A percentile compares a stretch with the other conserved stretches of the same genome.
phyloP scores from a whole-genome alignment of 805 yeast species.

The Sugiyamaella chiloensis region DNA sequence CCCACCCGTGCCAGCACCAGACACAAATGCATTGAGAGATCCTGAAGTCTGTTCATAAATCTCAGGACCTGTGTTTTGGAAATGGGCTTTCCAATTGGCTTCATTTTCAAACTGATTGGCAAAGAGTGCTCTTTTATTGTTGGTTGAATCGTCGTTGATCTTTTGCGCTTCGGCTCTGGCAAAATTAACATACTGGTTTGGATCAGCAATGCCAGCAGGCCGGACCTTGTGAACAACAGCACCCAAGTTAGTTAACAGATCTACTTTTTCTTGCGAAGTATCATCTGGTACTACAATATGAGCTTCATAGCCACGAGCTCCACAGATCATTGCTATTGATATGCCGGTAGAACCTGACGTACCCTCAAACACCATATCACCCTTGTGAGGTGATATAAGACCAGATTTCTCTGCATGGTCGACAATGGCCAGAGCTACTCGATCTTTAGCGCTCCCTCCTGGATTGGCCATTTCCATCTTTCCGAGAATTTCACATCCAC shows the following conservation, averaged over 20 bases:
- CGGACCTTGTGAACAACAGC: slow-evolving; percentile 81
- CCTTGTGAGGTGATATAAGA: slow-evolving; percentile 52
- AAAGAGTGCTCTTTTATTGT: slow-evolving; percentile 61
- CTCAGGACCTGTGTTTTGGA: slow-evolving; percentile 85
- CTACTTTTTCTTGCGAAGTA: slow-evolving; percentile 79
- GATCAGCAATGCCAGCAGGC: slow-evolving; percentile 95
- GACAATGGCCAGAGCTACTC: slow-evolving; percentile 86
- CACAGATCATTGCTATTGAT: slow-evolving; percentile 84
- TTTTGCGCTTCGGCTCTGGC: slow-evolving; percentile 67
- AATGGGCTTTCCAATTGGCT: slow-evolving; percentile 84
- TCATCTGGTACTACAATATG: slow-evolving; percentile 96
- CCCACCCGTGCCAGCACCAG: slow-evolving; percentile 97
- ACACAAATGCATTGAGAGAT: slow-evolving; percentile 67
- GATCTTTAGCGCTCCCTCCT: slow-evolving; percentile 93
- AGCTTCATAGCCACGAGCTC: slow-evolving; percentile 82
- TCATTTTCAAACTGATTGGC: slow-evolving; percentile 97
- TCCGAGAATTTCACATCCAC: slow-evolving; percentile 83
- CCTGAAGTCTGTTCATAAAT: slow-evolving; percentile 66
- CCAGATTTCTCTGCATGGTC: slow-evolving; percentile 63
- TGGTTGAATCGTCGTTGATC: slow-evolving; percentile 38
- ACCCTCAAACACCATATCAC: slow-evolving; percentile 85
- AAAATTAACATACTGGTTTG: slow-evolving; percentile 85
- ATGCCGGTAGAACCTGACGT: slow-evolving; percentile 98
- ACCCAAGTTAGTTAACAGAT: slow-evolving; percentile 67
- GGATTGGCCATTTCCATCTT: slow-evolving; percentile 85